Conservation (phyloP, 2,329 filamentous ascomycete genomes). For the Hymenoscyphus occultus region DNA sequence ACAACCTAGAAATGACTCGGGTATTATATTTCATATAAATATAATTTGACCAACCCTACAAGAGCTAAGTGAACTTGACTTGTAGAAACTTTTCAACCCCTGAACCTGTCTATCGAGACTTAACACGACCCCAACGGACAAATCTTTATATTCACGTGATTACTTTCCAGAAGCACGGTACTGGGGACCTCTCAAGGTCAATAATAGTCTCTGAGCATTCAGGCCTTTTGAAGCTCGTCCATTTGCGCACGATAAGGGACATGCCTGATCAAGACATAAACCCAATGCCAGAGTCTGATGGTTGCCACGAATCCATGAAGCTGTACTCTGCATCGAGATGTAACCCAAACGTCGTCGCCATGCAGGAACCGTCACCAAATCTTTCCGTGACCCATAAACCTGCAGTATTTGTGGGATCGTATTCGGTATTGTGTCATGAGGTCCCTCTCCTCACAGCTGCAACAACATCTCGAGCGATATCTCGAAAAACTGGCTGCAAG, state of each 20-base stretch:
- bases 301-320: background rate
- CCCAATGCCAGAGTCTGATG: background rate
- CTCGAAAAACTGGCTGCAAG: slow-evolving; percentile 64
- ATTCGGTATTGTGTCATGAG: background rate
- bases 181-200: background rate
- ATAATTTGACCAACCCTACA: no score
- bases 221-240: background rate
- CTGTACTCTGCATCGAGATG: background rate
- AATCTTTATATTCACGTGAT: no score
- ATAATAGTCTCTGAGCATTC: background rate
- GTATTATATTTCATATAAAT: no score
- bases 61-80: background rate
- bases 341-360: background rate
- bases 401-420: background rate
- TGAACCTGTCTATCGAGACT: background rate
- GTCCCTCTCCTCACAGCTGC: slow-evolving; percentile 25
- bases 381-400: background rate
- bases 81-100: background rate
- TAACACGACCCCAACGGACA: no score
- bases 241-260: background rate
- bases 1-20: no score
- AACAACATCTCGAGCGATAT: slow-evolving; percentile 56
- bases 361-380: background rate
- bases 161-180: no score
- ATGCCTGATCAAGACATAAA: background rate